Conservation (phyloP, 2,329 filamentous ascomycete species). For the Curvularia eragrostidis region DNA sequence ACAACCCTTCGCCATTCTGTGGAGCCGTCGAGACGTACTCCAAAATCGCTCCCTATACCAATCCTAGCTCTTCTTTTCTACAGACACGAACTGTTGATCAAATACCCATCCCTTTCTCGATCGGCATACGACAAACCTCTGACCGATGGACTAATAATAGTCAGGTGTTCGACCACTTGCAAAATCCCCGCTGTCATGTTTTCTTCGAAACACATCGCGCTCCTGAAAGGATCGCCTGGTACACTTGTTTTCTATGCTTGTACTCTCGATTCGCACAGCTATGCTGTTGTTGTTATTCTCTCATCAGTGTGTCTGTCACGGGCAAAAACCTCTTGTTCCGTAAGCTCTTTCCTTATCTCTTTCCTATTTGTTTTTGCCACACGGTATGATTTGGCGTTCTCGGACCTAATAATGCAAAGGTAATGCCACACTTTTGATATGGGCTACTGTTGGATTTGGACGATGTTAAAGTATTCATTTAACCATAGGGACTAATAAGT, state of each 20-base stretch:
- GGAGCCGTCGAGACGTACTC: background rate
- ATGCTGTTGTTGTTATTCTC: background rate
- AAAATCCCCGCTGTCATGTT: background rate
- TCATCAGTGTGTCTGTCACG: background rate
- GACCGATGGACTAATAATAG: background rate
- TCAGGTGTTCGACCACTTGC: slow-evolving; percentile 2
- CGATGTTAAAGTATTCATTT: background rate
- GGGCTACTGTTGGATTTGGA: background rate
- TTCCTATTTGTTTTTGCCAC: background rate
- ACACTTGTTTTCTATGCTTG: background rate
- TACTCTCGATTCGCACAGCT: background rate
- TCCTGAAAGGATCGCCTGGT: background rate
- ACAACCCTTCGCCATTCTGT: background rate
- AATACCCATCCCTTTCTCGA: background rate
- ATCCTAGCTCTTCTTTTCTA: background rate
- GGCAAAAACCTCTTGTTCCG: background rate
- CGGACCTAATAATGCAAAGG: background rate
- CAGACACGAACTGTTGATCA: background rate
- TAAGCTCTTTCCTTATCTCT: background rate
- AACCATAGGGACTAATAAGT: background rate
- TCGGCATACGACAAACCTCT: background rate
- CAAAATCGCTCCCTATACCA: no score
- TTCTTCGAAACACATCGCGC: background rate
- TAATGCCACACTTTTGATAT: background rate
- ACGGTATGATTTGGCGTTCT: background rate